Evolutionary conservation across 129 eudicot genomes (phyloP), one percentile per base, ranked within the genome.

Genomic region (Helichrysum umbraculigerum): DNA sequence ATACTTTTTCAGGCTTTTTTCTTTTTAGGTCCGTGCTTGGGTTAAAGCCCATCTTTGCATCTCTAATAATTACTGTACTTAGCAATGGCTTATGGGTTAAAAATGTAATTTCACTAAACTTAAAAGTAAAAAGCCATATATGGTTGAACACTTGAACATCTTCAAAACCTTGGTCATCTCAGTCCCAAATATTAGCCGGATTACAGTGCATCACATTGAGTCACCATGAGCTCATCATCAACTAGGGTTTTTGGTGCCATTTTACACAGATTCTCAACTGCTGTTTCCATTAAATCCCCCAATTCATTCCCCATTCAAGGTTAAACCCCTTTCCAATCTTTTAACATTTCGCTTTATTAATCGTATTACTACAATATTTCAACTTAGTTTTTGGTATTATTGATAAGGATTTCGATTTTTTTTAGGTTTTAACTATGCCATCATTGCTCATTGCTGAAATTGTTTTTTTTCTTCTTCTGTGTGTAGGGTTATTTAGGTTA

Each of bases 221-320:
- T 17, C 75, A 57, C 70, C 3, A 79, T 80, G 83, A 80, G 83
- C 57, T 82, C 78, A 10, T 82, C 78, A 10, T 80, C 92, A 35
- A 21, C 71, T 5, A 82, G 84, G 83, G 83, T 87, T 32, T 81
- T 88, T 61, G 77, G 91, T 67, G 66, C 87, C 58, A 69, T 81
- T 60, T 59, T 89, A 6, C 61, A 58, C 83, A 89, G 87, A 75
- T 77, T 84, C 78, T 83, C 93, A 19, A 83, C 80, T 64, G 82
- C 85, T 72, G 66, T 84, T 76, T 74, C 78, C 68, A 74, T 81
- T 71, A 83, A 85, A 77, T 78, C 79, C 81, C 81, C 82, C 78
- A 61, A 47, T 69, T 67, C 73, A 65, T 70, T 74, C 71, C n/a
- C 78, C 29, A 71, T 71, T 65, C 87, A 82, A 33, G 77, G 90